Base-by-base conservation (phyloP, 2,329 filamentous ascomycete species). In the Leptoxyphium fumago region DNA sequence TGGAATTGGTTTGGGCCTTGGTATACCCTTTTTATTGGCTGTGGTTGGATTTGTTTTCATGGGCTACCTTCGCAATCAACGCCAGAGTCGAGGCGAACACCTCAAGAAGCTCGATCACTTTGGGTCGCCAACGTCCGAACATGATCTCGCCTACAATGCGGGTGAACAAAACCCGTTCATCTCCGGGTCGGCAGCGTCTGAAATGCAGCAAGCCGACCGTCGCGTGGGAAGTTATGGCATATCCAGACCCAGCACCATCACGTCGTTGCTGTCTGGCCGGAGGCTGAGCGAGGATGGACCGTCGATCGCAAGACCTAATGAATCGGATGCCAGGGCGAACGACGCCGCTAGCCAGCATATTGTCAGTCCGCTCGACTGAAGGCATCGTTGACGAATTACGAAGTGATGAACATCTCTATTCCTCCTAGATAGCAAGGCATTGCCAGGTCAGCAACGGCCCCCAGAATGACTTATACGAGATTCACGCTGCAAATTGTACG, bases 1-100 rank as follows among this genome's bases (percentile, higher is more conserved):
- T 29, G 46, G 41, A 3, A 28, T 48, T 28, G 46, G 44, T 42
- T 32, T 48, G 13, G 39, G 43, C 10, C 26, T 47, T 18, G 36
- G 36, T 13, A 17, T 36, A 17, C 14, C 40, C 4, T 13, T 36
- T 3, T 15, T 36, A 5, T 9, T 36, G 13, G 32, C 5, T 9
- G 32, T 15, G 32, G 15, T 36, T 36, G 32, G 32, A 3, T 3
- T 36, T 15, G 9, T 36, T 5, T 36, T 36, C 32, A 13, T 36
- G 13, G 15, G 11, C 13, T 36, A 36, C 32, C 32, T 36, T 15
- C 32, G 32, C 32, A 36, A 36, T 9, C 32, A 36, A 9, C 32
- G 32, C 32, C 32, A 15, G 15, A 36, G 32, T 15, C 32, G 32
- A 3, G 15, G 32, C 32, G 32, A 36, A 15, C 32, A 36, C 15